Evolutionary conservation across 2,329 filamentous ascomycete genomes (phyloP).

Genomic region (Colletotrichum musae): DNA sequence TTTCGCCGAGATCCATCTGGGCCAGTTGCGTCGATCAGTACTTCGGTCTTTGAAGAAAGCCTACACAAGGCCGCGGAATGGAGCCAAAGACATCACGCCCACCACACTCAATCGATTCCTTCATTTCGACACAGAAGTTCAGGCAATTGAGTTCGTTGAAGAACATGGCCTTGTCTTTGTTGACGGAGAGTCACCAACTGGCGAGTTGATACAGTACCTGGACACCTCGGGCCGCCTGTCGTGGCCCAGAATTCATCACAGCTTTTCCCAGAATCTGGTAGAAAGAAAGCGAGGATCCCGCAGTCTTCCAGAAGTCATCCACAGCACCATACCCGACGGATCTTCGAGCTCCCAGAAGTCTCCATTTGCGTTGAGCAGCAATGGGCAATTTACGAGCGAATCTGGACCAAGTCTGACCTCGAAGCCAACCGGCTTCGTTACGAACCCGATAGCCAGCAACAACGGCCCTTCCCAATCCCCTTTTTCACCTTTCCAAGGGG

Average conservation of each 20-base stretch:
- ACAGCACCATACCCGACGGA: conserved; percentile 66
- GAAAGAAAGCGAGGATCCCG: conserved; percentile 71
- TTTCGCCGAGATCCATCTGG: conserved; percentile 78
- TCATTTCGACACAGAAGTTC: conserved; percentile 77
- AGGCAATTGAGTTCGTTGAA: conserved; percentile 76
- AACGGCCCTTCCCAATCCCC: conserved; percentile 22
- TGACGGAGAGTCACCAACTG: conserved; percentile 50
- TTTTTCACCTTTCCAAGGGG: conserved; percentile 10
- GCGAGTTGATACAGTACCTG: conserved; percentile 55
- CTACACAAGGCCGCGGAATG: conserved; percentile 69
- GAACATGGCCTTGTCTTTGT: conserved; percentile 70
- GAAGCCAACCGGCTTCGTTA: conserved; percentile 7
- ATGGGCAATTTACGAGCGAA: conserved; percentile 15
- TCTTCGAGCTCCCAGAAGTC: conserved; percentile 1
- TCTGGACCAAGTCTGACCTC: conserved; percentile 23
- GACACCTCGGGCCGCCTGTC: conserved; percentile 60
- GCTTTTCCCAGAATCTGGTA: conserved; percentile 70
- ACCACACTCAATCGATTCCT: conserved; percentile 69
- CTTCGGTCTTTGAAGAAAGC: conserved; percentile 68
- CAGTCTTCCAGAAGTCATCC: conserved; percentile 69
- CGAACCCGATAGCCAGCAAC: conserved; percentile 2
- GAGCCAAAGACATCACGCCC: conserved; percentile 73
- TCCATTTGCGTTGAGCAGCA: conserved; percentile 8
- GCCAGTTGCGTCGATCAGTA: conserved; percentile 71
- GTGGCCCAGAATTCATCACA: conserved; percentile 67